Base-by-base conservation (phyloP, 169 alveolate genomes). In the Blepharisma undulans region DNA sequence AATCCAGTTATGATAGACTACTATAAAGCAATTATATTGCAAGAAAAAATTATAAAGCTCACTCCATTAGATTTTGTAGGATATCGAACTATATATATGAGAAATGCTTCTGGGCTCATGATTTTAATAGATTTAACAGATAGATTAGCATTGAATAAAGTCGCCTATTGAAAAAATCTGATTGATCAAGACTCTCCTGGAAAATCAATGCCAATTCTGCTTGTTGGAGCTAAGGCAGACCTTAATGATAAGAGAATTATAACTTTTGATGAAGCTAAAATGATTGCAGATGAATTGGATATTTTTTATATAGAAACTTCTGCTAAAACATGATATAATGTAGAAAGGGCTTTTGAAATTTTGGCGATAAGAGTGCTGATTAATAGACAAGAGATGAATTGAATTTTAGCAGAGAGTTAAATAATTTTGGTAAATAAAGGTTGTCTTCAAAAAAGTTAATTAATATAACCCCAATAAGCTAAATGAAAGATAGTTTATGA, bases 211-310 rank as follows among this genome's bases (percentile, higher is more conserved):
- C 98, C 98, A 78, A 97, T 99, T 77, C 29, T 32, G 5, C 96
- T 98, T 66, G 98, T 99, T 74, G 99, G 99, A 48, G 98, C 98
- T 92, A 99, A 99, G 93, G 93, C 98, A 81, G 99, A 99, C 93
- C 96, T 98, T 79, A 99, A 98, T 87, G 93, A 98, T 25, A 84
- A 93, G 76, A 96, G 99, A 93, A 98, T 97, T 93, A 99, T 99
- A 32, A 97, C 98, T 30, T 76, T 7, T 78, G 86, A 78, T 29
- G 99, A 98, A 93, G 99, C 99, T 19, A n/a, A 91, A n/a, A 29
- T 10, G 59, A 34, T 91, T 77, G 94, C 94, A 29, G 86, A 78
- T 36, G 95, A 96, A 87, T 94, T 98, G 94, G 98, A 98, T 36
- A 93, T 86, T 60, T 12, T 86, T 1, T 86, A 22, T 33, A 66